These are phyloP conservation scores for Podospora anserina DNA, from an alignment of 495 filamentous ascomycete species.

Conservation along the genomic window DNA sequence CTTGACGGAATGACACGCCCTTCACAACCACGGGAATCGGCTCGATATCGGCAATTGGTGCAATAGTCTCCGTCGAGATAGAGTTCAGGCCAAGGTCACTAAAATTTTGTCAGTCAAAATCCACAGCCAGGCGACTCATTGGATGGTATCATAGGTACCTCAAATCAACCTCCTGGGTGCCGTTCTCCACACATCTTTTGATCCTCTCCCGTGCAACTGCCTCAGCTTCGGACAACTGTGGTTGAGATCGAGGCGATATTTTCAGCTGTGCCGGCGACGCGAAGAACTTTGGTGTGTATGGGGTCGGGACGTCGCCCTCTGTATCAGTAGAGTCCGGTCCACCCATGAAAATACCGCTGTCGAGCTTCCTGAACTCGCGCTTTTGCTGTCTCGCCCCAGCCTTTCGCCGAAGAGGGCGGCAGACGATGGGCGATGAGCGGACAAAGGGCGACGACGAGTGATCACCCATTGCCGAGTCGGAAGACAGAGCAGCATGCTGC, in stretches of 20 bases:
- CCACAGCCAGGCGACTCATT: conserved; percentile 17
- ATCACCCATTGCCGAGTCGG: conserved; percentile 42
- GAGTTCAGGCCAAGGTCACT: conserved; percentile 37
- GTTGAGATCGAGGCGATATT: conserved; percentile 6
- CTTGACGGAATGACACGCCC: conserved; percentile 39
- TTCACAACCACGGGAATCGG: conserved; percentile 41
- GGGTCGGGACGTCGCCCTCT: conserved; percentile 23
- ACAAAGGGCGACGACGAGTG: conserved; percentile 1
- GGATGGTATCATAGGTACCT: conserved; percentile 41
- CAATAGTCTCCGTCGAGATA: conserved; percentile 49
- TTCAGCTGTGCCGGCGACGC: neutral
- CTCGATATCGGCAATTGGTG: conserved; percentile 59
- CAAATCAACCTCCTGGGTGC: conserved; percentile 60
- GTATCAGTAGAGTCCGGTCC: conserved; percentile 54
- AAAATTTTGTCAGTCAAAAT: conserved; percentile 16
- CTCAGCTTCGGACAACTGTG: conserved; percentile 29
- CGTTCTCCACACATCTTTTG: conserved; percentile 57
- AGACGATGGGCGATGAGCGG: conserved; percentile 11
- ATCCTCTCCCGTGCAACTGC: conserved; percentile 39
- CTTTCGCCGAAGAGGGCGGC: conserved; percentile 7
- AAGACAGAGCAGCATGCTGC: conserved; percentile 46
- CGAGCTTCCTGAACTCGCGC: conserved; percentile 60
- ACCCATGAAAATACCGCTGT: conserved; percentile 81
- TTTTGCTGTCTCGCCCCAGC: conserved; percentile 46
- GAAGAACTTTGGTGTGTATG: neutral